phyloP scores from a whole-genome alignment of 1,284 basidiomycete species.

The Sporisorium sorghi region DNA sequence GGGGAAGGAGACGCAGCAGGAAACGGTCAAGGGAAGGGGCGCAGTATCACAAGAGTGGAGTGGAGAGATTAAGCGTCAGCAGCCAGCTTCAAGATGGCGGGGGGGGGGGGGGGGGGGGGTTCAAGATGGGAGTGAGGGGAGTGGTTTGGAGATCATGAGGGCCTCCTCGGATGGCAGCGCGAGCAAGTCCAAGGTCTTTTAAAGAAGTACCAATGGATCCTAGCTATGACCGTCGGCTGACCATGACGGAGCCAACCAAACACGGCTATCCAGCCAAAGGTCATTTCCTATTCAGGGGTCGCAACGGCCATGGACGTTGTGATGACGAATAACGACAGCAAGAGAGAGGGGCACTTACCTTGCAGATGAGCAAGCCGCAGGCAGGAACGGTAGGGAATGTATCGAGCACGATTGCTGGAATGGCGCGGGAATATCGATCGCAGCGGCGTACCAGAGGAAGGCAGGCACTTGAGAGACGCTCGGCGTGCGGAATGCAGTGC shows the following conservation, averaged over 20 bases:
- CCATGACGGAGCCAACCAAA: slow-evolving; percentile 3
- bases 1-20: background rate
- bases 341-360: slow-evolving; percentile 23
- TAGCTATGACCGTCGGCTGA: slow-evolving; percentile 16
- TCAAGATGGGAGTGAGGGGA: slow-evolving; percentile 20
- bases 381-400: slow-evolving; percentile 36
- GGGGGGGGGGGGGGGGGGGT: slow-evolving; percentile 8
- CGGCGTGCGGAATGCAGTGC: slow-evolving; percentile 39
- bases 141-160: slow-evolving; percentile 25
- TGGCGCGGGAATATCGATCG: slow-evolving; percentile 45
- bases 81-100: slow-evolving; percentile 5
- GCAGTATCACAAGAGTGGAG: slow-evolving; percentile 5
- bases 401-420: slow-evolving; percentile 31
- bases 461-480: slow-evolving; percentile 32
- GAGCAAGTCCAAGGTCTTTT: slow-evolving; percentile 13
- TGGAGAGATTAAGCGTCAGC: slow-evolving; percentile 17
- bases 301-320: background rate
- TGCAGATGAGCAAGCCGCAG: slow-evolving; percentile 24
- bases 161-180: background rate
- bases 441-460: slow-evolving; percentile 28
- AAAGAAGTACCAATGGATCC: slow-evolving; percentile 10
- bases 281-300: background rate
- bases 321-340: background rate
- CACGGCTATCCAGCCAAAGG: background rate
- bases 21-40: background rate